Evolutionary conservation across 169 alveolate species (phyloP), one percentile per base, ranked within the genome.

Genomic region (Pseudocohnilembus persalinus): DNA sequence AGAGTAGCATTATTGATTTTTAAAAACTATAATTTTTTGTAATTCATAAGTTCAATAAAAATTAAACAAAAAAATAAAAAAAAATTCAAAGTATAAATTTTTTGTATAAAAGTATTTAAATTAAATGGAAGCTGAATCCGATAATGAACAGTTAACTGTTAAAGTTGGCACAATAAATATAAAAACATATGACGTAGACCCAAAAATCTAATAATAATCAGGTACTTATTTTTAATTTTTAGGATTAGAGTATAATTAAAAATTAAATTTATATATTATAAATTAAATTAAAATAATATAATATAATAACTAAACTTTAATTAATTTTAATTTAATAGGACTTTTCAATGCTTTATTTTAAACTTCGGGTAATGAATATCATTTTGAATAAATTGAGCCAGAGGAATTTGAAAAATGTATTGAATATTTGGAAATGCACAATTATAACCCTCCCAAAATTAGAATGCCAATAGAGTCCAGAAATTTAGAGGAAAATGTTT

Each of bases 371-470:
- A 11, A 11, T 49, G 68, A 49, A 49, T 49, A 49, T 49, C 4
- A 49, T 49, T 49, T 49, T 49, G 68, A 49, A 49, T 4, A 49
- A 49, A 20, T 49, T 11, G 68, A 49, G 20, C 68, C 68, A 11
- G 68, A 49, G 68, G 68, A 49, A 49, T 49, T 49, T 49, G 68
- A 49, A 49, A n/a, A 49, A 49, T 49, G 68, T 49, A 49, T 79
- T 28, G 76, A 64, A 34, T 79, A 79, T 49, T 79, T 68, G 30
- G 64, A 79, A 32, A 64, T 68, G 1, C 84, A 79, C 29, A 63
- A 79, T 30, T 79, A 73, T 63, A 79, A 35, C 29, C 84, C 84
- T 79, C 84, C 84, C 0, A 29, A 34, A 63, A 72, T 79, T n/a
- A 25, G 29, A 26, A 49, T 29, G 49, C 84, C 84, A 27, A 34